Evolutionary conservation across 1,284 basidiomycete species (phyloP), one percentile per base, ranked within the genome.

Genomic region (Ganoderma lingzhi): DNA sequence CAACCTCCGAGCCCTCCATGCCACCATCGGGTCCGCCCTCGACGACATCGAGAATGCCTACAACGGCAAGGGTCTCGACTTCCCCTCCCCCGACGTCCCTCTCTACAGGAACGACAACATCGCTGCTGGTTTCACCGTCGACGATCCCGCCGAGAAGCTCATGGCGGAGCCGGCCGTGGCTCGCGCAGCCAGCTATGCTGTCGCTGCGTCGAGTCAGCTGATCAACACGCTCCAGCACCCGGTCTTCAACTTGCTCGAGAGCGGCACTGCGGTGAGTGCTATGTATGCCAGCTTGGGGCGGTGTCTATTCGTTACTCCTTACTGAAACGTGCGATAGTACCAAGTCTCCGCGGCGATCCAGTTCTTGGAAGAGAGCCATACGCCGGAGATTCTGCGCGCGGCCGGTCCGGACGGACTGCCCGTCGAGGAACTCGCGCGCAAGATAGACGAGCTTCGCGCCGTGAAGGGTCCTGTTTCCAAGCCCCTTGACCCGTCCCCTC

Each of bases 281-380:
- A 65, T 62, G 2, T 14, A 12, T 3, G 17, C 32, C 42, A 10
- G 23, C 23, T 23, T 23, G 23, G 23, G 23, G 23, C 23, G 23
- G 23, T 23, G 23, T 23, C 23, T 23, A 23, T 23, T 23, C 23
- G 0, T 23, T 23, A 23, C 23, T 23, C 23, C 1, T 23, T 23
- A 23, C 23, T 23, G 23, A 2, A 28, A 19, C 30, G 2, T 28
- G 5, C 44, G 64, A 5, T 41, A 92, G 91, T 91, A 90, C 74
- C 89, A 90, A 75, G 80, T 93, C 32, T 88, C 91, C 0, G 86
- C 89, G 15, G 91, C 89, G 75, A 81, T 93, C 76, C 86, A 90
- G 37, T 82, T 93, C 55, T 76, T 92, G 19, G 90, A 92, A 76
- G 88, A 89, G 2, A 84, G 89, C 2, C 88, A 92, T 75, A 84